Evolutionary conservation across 805 yeast species (phyloP), one percentile per base, ranked within the genome.

Genomic region (baker's yeast (Saccharomyces cerevisiae)): DNA sequence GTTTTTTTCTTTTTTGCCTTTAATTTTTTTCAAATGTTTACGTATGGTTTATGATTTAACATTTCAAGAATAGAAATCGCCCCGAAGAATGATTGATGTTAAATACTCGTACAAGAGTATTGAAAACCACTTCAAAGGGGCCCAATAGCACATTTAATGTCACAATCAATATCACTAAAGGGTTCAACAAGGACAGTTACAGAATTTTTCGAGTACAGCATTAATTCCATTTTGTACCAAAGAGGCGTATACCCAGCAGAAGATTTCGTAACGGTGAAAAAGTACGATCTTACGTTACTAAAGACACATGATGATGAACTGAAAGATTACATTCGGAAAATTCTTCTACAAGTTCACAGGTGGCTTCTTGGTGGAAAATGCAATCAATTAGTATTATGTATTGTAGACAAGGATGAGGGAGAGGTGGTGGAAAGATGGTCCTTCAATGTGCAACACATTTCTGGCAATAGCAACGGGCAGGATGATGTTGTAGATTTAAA

Each of bases 221-320:
- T 91, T 52, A 85, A 89, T 65, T 81, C 84, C 49, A 87, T 91
- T 27, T 77, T 92, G 4, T 91, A 85, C 67, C 97, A 92, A 68
- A 73, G 98, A 51, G 96, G 96, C 0, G 83, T 91, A 21, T 91
- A 91, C 62, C 96, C 96, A 0, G 77, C 87, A 3, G 95, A 87
- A 57, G 96, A 89, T 66, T 91, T 92, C 70, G 78, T 78, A 51
- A 76, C 84, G 1, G 89, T 88, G 2, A 78, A 80, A 61, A 89
- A 89, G 65, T 92, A 89, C 69, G 96, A 88, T 22, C 70, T 91
- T 53, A 85, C 84, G 54, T 71, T 91, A 70, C 73, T 91, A 47
- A 79, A 85, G 28, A 81, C 88, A 2, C 78, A 77, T 17, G 95
- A 89, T 64, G 87, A 84, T 47, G 96, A 88, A 47, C 84, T 92